These are phyloP conservation scores for Platanthera guangdongensis DNA, from an alignment of 106 monocot species.

Conservation along the genomic window DNA sequence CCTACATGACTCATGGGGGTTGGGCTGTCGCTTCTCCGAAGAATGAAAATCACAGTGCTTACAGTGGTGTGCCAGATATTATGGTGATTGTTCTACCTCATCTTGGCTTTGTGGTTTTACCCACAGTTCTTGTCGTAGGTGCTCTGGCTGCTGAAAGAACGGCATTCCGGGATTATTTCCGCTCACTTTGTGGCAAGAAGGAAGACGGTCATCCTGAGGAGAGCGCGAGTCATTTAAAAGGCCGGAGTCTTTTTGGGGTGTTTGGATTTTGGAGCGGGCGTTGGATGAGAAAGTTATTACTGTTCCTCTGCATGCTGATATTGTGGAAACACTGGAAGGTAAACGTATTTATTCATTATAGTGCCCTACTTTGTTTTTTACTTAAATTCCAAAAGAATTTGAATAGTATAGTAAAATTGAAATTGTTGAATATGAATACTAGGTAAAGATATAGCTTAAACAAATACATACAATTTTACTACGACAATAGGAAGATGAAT, in stretches of 20 bases:
- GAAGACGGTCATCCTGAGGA: conserved; percentile 47
- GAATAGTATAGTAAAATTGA: not conserved
- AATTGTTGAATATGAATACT: not conserved
- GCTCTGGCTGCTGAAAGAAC: conserved; percentile 67
- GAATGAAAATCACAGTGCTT: conserved; percentile 9
- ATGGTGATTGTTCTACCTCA: conserved; percentile 92
- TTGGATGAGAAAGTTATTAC: conserved; percentile 63
- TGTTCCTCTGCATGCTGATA: conserved; percentile 38
- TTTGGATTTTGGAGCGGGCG: conserved; percentile 22
- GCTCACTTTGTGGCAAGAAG: conserved; percentile 65
- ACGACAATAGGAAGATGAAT: not conserved
- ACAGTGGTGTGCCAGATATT: conserved; percentile 69
- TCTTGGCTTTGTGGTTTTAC: conserved; percentile 75
- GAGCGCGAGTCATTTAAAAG: conserved; percentile 4
- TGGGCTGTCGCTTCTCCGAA: conserved; percentile 33
- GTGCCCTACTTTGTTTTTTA: too few relatives aligned
- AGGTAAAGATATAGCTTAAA: not conserved
- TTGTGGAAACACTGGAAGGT: conserved; percentile 86
- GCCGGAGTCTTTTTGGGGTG: conserved; percentile 9
- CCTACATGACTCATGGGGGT: conserved; percentile 68
- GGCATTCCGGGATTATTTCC: conserved; percentile 29
- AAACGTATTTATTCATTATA: not conserved
- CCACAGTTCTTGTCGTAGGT: conserved; percentile 53
- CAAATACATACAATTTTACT: not conserved
- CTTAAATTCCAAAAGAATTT: too few relatives aligned